A percentile compares a stretch with the other conserved stretches of the same genome.
Conservation (phyloP, 352 stramenopile genomes). For the Globisporangium iwayamae region DNA sequence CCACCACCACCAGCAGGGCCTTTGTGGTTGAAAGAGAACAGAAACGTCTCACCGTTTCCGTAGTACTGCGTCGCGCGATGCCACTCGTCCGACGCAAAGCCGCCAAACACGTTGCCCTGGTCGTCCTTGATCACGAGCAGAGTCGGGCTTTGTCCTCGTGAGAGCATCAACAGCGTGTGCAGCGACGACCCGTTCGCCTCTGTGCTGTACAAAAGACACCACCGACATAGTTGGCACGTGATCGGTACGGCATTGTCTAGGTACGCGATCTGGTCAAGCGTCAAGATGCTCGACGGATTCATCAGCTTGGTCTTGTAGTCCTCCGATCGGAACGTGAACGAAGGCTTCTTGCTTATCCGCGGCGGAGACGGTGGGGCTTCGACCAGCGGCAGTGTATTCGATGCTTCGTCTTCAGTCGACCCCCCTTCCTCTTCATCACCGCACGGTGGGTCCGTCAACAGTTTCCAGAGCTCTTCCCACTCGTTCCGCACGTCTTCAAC, state of each 20-base stretch:
- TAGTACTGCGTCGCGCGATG: conserved; percentile 83
- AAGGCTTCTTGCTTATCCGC: conserved; percentile 44
- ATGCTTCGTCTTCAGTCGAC: conserved; percentile 25
- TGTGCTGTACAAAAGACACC: conserved; percentile 79
- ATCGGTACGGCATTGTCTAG: conserved; percentile 75
- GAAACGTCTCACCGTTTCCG: conserved; percentile 82
- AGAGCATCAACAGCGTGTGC: conserved; percentile 62
- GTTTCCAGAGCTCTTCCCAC: conserved; percentile 51
- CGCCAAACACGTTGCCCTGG: conserved; percentile 75
- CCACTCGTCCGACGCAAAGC: conserved; percentile 80
- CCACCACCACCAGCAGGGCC: neutral
- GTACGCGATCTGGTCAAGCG: conserved; percentile 55
- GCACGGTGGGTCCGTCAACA: conserved; percentile 19
- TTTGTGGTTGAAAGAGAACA: conserved; percentile 81
- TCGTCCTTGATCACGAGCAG: conserved; percentile 81
- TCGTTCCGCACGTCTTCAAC: conserved; percentile 67
- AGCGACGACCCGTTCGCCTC: conserved; percentile 75
- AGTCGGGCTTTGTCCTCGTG: conserved; percentile 71
- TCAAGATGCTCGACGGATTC: conserved; percentile 67
- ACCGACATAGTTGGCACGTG: conserved; percentile 76
- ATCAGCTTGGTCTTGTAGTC: conserved; percentile 78
- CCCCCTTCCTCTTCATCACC: conserved; percentile 29
- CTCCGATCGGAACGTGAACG: conserved; percentile 52
- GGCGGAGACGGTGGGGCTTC: conserved; percentile 25
- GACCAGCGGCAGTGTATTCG: conserved; percentile 16